Evolutionary conservation across 768 basidiomycete species (phyloP).

Genomic region (Cystofilobasidium bisporidii): DNA sequence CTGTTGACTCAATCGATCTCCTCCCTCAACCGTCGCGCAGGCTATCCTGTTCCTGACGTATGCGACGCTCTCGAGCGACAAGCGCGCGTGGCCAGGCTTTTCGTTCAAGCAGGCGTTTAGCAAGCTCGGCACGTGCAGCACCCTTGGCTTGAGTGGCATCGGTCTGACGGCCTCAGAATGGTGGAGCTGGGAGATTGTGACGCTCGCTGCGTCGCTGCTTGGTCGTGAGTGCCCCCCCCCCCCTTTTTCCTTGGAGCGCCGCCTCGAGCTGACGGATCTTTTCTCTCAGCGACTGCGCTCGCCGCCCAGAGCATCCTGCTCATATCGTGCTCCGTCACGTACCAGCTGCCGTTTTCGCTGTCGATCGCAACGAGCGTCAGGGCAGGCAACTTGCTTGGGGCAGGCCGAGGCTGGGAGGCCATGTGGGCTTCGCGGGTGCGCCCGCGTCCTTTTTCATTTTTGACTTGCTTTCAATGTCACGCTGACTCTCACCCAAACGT

Average conservation of each 20-base stretch:
- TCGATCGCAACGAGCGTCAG: conserved; percentile 40
- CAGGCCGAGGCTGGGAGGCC: conserved; percentile 64
- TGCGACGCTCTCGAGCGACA: conserved; percentile 42
- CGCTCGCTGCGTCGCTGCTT: conserved; percentile 41
- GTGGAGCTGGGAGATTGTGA: conserved; percentile 49
- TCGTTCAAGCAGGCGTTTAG: conserved; percentile 58
- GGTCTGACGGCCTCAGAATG: conserved; percentile 81
- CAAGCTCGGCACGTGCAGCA: conserved; percentile 51
- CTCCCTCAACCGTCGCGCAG: conserved; percentile 32
- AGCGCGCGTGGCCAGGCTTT: conserved; percentile 75
- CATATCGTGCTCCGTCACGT: conserved; percentile 63
- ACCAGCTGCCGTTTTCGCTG: conserved; percentile 59
- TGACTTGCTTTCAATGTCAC: conserved; percentile 38
- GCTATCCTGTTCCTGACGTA: conserved; percentile 39
- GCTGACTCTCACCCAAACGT: too few species aligned
- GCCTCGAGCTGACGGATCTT: too few species aligned
- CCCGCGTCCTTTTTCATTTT: too few species aligned
- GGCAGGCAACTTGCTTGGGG: conserved; percentile 81
- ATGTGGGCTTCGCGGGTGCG: conserved; percentile 56
- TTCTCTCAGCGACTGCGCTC: conserved; percentile 57
- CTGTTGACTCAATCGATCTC: too few species aligned
- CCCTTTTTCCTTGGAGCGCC: too few species aligned
- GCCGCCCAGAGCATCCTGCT: conserved; percentile 79
- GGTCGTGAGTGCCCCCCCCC: conserved; percentile 62
- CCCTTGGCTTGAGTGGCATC: conserved; percentile 53